Percentiles rank a stretch among this genome's conserved stretches.
Evolutionary conservation across 1,139 yeast species (phyloP).

Genomic region (Yamadazyma atlantica): DNA sequence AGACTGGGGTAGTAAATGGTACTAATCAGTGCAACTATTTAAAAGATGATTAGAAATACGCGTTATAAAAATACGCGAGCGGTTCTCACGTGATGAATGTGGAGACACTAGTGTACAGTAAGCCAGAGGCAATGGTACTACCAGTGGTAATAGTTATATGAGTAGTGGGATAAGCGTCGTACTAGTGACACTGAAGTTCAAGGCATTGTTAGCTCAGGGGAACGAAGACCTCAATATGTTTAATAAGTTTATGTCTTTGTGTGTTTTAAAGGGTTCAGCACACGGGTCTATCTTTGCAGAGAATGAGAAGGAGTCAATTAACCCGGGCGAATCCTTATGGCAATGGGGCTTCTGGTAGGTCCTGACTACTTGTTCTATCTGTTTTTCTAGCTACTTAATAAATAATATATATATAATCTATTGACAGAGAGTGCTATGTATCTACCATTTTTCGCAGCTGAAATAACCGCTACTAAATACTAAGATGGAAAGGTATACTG

Average conservation of each 20-base stretch:
- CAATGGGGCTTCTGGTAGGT: conserved; percentile 37
- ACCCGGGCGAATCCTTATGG: conserved; percentile 54
- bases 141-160: not conserved
- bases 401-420: too few relatives aligned
- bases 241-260: not conserved
- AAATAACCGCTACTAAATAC: too few relatives aligned
- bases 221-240: too few relatives aligned
- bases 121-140: too few relatives aligned
- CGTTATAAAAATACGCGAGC: not conserved
- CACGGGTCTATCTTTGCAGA: conserved; percentile 29
- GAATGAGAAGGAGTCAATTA: conserved; percentile 47
- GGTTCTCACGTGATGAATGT: too few relatives aligned
- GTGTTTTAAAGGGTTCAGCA: conserved; percentile 30
- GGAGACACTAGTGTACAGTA: too few relatives aligned
- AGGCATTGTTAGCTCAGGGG: too few relatives aligned
- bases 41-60: not conserved
- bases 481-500: not conserved
- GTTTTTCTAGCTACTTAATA: not conserved
- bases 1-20: not conserved
- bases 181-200: too few relatives aligned
- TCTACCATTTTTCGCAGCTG: too few relatives aligned
- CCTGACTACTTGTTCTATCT: not conserved
- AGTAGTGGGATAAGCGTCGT: too few relatives aligned
- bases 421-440: too few relatives aligned
- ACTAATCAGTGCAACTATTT: not conserved